phyloP scores from a whole-genome alignment of 345 rosid species.

The Isatis tinctoria region DNA sequence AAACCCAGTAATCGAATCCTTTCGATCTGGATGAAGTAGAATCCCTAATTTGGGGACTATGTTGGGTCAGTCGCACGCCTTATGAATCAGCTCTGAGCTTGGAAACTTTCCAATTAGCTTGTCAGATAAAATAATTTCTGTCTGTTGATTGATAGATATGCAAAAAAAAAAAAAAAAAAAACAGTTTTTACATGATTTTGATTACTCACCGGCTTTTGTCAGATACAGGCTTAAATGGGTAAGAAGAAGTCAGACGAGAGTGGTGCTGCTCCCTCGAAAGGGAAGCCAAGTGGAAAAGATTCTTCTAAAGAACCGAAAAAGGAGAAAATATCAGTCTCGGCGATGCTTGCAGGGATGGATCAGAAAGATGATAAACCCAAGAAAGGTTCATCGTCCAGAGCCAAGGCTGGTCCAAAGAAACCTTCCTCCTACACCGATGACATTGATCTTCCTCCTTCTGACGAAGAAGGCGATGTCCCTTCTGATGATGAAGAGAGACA shows the following conservation, averaged over 20 bases:
- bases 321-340: constrained; percentile 70
- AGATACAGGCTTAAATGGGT: constrained; percentile 49
- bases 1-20: background rate
- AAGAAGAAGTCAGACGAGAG: constrained; percentile 66
- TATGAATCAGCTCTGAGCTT: background rate
- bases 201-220: background rate
- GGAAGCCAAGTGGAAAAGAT: constrained; percentile 52
- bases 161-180: background rate
- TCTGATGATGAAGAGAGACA: constrained; percentile 50
- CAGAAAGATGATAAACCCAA: constrained; percentile 69
- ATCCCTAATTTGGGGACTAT: background rate
- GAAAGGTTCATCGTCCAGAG: constrained; percentile 61
- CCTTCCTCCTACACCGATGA: constrained; percentile 67
- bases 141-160: background rate
- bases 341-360: constrained; percentile 85
- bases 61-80: background rate
- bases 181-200: background rate
- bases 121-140: background rate
- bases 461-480: constrained; percentile 58
- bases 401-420: constrained; percentile 44
- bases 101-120: background rate
- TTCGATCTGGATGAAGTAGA: background rate
- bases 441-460: constrained; percentile 88
- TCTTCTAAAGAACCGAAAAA: constrained; percentile 50
- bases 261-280: constrained; percentile 40